Base-by-base conservation (phyloP, 208 protist genomes). In the Vickermania ingenoplastis region DNA sequence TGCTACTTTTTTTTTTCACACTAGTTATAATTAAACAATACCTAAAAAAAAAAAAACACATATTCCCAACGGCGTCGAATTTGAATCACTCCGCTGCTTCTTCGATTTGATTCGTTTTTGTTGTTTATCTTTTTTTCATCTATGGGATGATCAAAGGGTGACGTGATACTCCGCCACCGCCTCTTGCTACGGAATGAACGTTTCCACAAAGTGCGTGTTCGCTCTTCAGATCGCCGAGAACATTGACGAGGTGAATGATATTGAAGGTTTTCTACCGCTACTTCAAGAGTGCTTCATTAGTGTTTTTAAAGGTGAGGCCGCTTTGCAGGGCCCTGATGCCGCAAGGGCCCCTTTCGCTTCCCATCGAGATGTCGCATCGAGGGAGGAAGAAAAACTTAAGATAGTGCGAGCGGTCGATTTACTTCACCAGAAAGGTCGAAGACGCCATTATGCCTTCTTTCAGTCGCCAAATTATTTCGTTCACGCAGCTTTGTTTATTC, bases 401-500 rank as follows among this genome's bases (percentile, higher is more conserved):
- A 57, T 74, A 26, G 79, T 82, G 31, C 68, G 69, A 17, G 73
- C 81, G 2, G 83, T 95, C 3, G 41, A 60, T 2, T 49, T 53
- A 13, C 76, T 95, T 26, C 83, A 95, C 58, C 67, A 65, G 22
- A 77, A 56, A 3, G 83, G 64, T n/a, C 31, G 36, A 5, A 45
- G 51, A 4, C 24, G 1, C 13, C 57, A 57, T 27, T 76, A 28
- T 3, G 59, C 24, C 14, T 87, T 84, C 61, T 88, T 91, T 63
- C 36, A 57, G 36, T 57, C 25, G 13, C 31, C 58, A 30, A 59
- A 63, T 29, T 91, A 95, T 59, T 78, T 86, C 66, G 63, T 69
- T 3, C 77, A 82, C 57, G 83, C 85, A 3, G 83, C 88, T 2
- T 71, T 95, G 53, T 95, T 95, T 51, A 70, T 95, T 53, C 79